A percentile compares a stretch with the other conserved stretches of the same genome.
phyloP scores from a whole-genome alignment of 257 asterid species.

The Ballota nigra region DNA sequence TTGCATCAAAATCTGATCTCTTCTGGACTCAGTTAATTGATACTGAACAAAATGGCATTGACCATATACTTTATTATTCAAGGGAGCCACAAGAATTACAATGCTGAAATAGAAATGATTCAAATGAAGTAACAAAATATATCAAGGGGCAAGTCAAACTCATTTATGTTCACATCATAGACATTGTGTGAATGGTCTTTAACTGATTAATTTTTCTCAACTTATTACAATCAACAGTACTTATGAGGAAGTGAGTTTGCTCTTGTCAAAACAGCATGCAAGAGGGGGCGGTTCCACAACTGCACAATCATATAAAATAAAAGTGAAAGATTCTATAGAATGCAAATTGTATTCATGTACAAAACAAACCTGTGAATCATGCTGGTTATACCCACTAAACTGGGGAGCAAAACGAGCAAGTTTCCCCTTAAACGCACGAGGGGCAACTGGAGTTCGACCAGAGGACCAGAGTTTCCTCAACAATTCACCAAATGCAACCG shows the following conservation, averaged over 20 bases:
- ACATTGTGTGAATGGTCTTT: background rate
- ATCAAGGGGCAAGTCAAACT: conserved; percentile 2
- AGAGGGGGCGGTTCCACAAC: background rate
- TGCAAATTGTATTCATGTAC: background rate
- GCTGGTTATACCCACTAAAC: conserved; percentile 97
- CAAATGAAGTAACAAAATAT: background rate
- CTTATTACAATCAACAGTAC: background rate
- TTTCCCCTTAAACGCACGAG: conserved; percentile 86
- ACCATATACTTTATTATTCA: background rate
- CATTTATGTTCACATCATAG: background rate
- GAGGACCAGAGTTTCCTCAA: conserved; percentile 95
- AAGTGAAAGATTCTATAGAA: background rate
- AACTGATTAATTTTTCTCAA: background rate
- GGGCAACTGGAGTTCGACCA: conserved; percentile 82
- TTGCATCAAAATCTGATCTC: background rate
- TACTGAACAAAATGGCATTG: background rate
- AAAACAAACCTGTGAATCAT: conserved; percentile 85
- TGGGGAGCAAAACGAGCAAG: conserved; percentile 99
- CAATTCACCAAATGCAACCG: conserved; percentile 86
- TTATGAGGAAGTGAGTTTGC: background rate
- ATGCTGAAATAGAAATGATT: background rate
- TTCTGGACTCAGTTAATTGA: background rate
- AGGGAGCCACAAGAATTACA: background rate
- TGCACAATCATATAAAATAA: background rate
- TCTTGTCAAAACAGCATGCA: background rate